Evolutionary conservation across 163 green algal genomes (phyloP).

Genomic region (Chlamydomonas reinhardtii): DNA sequence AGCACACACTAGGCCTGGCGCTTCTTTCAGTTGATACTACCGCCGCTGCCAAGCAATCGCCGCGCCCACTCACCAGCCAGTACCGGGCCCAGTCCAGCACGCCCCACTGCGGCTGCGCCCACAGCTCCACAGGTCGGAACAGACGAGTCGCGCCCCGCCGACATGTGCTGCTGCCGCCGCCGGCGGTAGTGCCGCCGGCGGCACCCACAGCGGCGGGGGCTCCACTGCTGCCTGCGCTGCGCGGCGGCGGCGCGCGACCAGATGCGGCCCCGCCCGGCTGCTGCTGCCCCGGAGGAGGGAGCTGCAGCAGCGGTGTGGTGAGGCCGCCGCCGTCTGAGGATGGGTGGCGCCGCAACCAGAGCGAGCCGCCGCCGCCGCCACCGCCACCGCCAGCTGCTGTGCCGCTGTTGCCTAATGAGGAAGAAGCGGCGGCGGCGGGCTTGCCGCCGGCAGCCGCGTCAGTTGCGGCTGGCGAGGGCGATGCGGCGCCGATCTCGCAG

Average conservation of each 20-base stretch:
- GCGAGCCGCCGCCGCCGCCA: neutral
- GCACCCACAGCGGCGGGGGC: neutral
- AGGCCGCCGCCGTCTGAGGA: neutral
- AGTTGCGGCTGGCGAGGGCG: too few species aligned
- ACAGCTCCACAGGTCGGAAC: slow-evolving; percentile 59
- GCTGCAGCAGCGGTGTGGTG: slow-evolving; percentile 33
- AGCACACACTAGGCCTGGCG: too few species aligned
- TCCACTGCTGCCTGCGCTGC: neutral
- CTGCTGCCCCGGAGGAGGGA: neutral
- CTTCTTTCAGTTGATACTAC: too few species aligned
- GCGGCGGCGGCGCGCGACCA: neutral
- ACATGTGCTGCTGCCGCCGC: neutral
- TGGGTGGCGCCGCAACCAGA: neutral
- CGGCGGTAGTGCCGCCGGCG: neutral
- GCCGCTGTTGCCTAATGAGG: too few species aligned
- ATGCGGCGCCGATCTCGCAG: neutral
- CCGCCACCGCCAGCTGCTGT: too few species aligned
- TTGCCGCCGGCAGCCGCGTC: neutral
- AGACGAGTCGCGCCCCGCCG: neutral
- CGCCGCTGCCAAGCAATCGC: too few species aligned
- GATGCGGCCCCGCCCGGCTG: neutral
- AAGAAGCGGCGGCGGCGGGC: neutral
- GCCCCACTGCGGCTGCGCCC: slow-evolving; percentile 36
- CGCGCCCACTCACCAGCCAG: slow-evolving; percentile 25
- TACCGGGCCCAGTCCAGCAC: slow-evolving; percentile 42